Conservation (phyloP, 164 flowering plant genomes). For the Chimonanthus praecox region DNA sequence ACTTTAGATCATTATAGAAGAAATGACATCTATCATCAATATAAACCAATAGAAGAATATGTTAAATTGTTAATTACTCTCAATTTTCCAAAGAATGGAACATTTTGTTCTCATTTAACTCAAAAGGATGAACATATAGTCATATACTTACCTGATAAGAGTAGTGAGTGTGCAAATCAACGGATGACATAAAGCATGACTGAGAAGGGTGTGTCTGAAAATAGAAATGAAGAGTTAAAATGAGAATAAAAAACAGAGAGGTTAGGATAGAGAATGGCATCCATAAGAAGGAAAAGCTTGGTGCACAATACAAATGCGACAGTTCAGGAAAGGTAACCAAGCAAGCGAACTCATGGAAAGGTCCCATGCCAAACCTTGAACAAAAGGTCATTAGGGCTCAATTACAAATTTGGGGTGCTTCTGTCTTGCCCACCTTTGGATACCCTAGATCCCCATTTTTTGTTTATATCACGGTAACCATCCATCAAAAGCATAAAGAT, state of each 20-base stretch:
- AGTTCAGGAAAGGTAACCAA: too few species aligned
- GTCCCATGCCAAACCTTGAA: too few species aligned
- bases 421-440: not conserved
- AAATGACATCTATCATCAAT: not conserved
- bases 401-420: not conserved
- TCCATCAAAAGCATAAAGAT: not conserved
- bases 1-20: not conserved
- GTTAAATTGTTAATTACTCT: not conserved
- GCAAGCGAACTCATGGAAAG: too few species aligned
- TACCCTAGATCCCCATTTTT: not conserved
- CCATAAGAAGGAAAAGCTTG: not conserved
- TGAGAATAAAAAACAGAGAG: not conserved
- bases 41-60: not conserved
- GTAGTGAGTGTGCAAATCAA: constrained; percentile 82
- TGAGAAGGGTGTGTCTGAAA: constrained; percentile 94
- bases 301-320: not conserved
- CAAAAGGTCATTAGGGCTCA: not conserved
- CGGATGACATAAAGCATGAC: constrained; percentile 77
- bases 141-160: constrained; percentile 61
- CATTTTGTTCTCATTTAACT: not conserved
- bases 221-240: constrained; percentile 8
- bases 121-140: not conserved
- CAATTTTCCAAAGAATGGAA: not conserved
- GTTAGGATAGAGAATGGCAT: not conserved
- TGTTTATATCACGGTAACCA: not conserved